Evolutionary conservation across 495 filamentous ascomycete genomes (phyloP).

Genomic region (Entonaema liquescens): DNA sequence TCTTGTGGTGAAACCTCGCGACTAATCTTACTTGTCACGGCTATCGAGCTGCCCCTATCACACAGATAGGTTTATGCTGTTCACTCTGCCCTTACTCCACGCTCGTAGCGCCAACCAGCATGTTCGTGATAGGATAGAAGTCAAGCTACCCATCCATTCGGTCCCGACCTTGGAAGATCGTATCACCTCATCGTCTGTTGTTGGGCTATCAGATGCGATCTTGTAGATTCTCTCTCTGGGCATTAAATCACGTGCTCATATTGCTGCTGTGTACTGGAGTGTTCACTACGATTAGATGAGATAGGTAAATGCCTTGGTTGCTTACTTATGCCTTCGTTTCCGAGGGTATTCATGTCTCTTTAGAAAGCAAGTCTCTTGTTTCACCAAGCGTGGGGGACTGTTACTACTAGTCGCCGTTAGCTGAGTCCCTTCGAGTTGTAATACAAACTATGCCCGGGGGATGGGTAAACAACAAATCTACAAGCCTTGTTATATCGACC

Average conservation of each 20-base stretch:
- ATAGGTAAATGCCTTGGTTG: too few species aligned
- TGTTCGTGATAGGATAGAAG: slow-evolving; percentile 9
- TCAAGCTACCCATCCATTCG: slow-evolving; percentile 1
- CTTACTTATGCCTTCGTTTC: too few species aligned
- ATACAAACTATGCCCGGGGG: not conserved
- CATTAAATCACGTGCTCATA: not conserved
- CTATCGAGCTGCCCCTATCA: slow-evolving; percentile 5
- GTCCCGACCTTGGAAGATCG: slow-evolving; percentile 5
- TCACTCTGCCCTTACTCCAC: not conserved
- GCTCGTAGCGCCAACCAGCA: not conserved
- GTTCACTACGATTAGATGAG: too few species aligned
- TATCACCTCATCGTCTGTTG: slow-evolving; percentile 13
- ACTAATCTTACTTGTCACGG: slow-evolving; percentile 5
- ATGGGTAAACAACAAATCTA: not conserved
- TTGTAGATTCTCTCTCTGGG: not conserved
- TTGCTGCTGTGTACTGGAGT: not conserved
- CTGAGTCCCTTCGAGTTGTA: not conserved
- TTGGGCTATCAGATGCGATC: not conserved
- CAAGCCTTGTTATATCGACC: not conserved
- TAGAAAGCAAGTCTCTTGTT: not conserved
- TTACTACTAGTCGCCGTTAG: not conserved
- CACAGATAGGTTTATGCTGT: slow-evolving; percentile 1
- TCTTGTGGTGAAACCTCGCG: slow-evolving; percentile 6
- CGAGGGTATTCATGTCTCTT: too few species aligned
- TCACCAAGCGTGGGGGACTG: not conserved